These are phyloP conservation scores for Phytophthora cryptogea DNA, from an alignment of 352 stramenopile species.

Conservation along the genomic window DNA sequence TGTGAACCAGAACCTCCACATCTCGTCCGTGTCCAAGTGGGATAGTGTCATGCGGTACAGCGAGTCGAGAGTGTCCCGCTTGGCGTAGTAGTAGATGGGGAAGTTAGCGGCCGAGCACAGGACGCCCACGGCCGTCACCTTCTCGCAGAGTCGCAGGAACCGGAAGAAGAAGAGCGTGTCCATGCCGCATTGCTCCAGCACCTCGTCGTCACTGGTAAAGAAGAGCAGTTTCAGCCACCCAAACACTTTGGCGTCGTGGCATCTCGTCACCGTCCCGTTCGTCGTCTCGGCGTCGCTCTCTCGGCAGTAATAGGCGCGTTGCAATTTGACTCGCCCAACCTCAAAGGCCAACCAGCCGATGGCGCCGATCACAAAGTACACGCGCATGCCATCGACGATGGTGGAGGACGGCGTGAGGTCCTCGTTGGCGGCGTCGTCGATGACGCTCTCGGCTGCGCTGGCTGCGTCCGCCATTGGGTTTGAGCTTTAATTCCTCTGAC, in stretches of 20 bases:
- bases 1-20: slow-evolving; percentile 72
- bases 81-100: slow-evolving; percentile 77
- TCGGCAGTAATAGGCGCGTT: slow-evolving; percentile 77
- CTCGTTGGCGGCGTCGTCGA: slow-evolving; percentile 34
- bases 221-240: slow-evolving; percentile 65
- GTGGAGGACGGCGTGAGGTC: slow-evolving; percentile 69
- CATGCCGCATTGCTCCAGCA: slow-evolving; percentile 74
- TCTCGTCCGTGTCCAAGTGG: slow-evolving; percentile 49
- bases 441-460: slow-evolving; percentile 37
- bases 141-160: slow-evolving; percentile 73
- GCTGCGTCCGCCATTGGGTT: slow-evolving; percentile 34
- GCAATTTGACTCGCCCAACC: slow-evolving; percentile 54
- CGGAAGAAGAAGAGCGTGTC: slow-evolving; percentile 85
- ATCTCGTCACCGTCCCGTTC: slow-evolving; percentile 43
- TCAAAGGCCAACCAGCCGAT: slow-evolving; percentile 74
- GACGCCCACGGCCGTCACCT: slow-evolving; percentile 63
- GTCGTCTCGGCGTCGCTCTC: slow-evolving; percentile 63
- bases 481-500: neutral
- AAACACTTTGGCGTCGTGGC: slow-evolving; percentile 44
- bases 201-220: slow-evolving; percentile 62
- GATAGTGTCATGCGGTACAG: slow-evolving; percentile 78
- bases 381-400: slow-evolving; percentile 62
- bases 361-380: slow-evolving; percentile 73
- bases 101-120: slow-evolving; percentile 70
- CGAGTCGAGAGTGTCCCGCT: slow-evolving; percentile 35